These are phyloP conservation scores for Rhizopogon salebrosus DNA, from an alignment of 768 basidiomycete genomes.

Conservation along the genomic window DNA sequence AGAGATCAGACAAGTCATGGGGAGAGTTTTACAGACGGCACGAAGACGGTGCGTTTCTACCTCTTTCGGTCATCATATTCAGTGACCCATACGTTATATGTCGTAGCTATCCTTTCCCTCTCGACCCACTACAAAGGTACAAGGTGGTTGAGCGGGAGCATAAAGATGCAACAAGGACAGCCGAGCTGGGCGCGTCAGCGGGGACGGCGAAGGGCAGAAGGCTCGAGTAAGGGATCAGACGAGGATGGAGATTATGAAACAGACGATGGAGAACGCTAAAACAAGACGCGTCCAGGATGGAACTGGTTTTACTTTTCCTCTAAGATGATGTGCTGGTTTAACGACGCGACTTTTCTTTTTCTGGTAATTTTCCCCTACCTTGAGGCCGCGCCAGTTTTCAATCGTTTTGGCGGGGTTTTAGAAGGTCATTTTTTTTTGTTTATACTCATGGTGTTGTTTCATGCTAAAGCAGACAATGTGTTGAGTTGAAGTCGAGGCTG, in stretches of 20 bases:
- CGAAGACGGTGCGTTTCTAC: slow-evolving; percentile 37
- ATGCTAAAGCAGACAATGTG: too few species aligned
- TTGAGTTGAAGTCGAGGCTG: too few species aligned
- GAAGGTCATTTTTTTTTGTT: too few species aligned
- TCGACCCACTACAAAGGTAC: slow-evolving; percentile 20
- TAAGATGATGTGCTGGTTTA: not conserved
- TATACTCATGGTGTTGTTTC: too few species aligned
- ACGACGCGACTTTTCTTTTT: too few species aligned
- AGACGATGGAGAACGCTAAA: slow-evolving; percentile 12
- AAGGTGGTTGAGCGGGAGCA: slow-evolving; percentile 3
- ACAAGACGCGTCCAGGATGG: not conserved
- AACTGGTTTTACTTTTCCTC: not conserved
- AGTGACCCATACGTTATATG: not conserved
- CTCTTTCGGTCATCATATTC: not conserved
- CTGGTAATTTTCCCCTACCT: too few species aligned
- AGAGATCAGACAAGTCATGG: slow-evolving; percentile 53
- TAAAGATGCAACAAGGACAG: slow-evolving; percentile 15
- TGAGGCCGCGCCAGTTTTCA: too few species aligned
- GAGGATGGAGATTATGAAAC: slow-evolving; percentile 18
- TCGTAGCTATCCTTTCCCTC: slow-evolving; percentile 19
- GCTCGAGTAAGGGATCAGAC: slow-evolving; percentile 5
- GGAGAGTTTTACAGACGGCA: slow-evolving; percentile 52
- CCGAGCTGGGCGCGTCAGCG: slow-evolving; percentile 18
- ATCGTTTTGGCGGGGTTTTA: too few species aligned
- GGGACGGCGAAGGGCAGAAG: not conserved